Percentiles rank a stretch among this genome's conserved stretches.
These are phyloP conservation scores for Xanthoparmelia taractica DNA, from an alignment of 495 filamentous ascomycete genomes.

Conservation along the genomic window DNA sequence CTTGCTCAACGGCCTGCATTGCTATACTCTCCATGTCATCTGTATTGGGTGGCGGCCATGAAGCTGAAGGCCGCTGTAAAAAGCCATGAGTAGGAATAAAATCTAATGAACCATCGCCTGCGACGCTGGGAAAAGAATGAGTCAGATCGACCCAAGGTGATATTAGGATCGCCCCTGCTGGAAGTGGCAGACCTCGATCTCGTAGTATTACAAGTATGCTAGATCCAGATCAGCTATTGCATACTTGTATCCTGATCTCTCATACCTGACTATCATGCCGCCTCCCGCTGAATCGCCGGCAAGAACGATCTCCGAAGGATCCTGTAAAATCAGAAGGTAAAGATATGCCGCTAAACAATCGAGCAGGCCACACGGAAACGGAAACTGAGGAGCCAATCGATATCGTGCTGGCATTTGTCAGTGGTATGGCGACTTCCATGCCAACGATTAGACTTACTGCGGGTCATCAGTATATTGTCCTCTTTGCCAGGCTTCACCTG, in stretches of 20 bases:
- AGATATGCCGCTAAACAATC: slow-evolving; percentile 86
- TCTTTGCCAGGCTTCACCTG: background rate
- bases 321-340: slow-evolving; percentile 64
- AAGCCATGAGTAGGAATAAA: slow-evolving; percentile 87
- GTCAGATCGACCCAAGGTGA: slow-evolving; percentile 92
- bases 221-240: slow-evolving; percentile 22
- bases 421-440: background rate
- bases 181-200: slow-evolving; percentile 71
- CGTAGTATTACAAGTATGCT: slow-evolving; percentile 71
- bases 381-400: slow-evolving; percentile 84
- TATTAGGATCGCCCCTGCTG: slow-evolving; percentile 82
- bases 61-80: slow-evolving; percentile 67
- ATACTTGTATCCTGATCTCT: background rate
- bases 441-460: slow-evolving; percentile 32
- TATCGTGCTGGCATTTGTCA: slow-evolving; percentile 51
- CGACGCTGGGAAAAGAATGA: slow-evolving; percentile 87
- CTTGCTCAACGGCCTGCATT: slow-evolving; percentile 33
- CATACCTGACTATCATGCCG: slow-evolving; percentile 66
- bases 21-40: slow-evolving; percentile 50
- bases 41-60: slow-evolving; percentile 85
- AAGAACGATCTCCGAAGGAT: slow-evolving; percentile 68
- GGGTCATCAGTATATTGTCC: slow-evolving; percentile 25
- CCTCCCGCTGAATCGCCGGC: slow-evolving; percentile 89
- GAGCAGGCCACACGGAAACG: slow-evolving; percentile 84
- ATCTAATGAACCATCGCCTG: slow-evolving; percentile 61